Evolutionary conservation across 2,329 filamentous ascomycete species (phyloP).

Genomic region (Neonectria magnoliae): DNA sequence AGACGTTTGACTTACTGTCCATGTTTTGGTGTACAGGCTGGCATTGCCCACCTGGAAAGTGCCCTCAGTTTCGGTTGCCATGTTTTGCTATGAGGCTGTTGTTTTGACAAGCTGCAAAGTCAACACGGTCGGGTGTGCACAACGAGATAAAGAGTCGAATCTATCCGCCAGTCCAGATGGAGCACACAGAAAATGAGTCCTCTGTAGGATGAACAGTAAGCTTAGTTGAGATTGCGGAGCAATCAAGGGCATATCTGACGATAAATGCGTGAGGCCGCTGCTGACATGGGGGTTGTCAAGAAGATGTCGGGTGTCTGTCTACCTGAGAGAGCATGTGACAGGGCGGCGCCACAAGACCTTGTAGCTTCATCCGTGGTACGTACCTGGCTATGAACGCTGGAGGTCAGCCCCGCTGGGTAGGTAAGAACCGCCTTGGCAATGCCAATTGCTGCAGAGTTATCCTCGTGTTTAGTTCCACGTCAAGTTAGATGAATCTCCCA

Average conservation of each 20-base stretch:
- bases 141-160: neutral
- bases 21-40: conserved; percentile 66
- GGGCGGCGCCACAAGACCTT: conserved; percentile 6
- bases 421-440: neutral
- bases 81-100: conserved; percentile 26
- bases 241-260: neutral
- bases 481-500: neutral
- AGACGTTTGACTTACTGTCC: conserved; percentile 58
- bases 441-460: neutral
- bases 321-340: conserved; percentile 15
- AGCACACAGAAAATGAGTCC: neutral
- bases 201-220: neutral
- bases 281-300: neutral
- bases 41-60: conserved; percentile 57
- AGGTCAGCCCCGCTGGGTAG: neutral
- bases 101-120: neutral
- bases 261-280: neutral
- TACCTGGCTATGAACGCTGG: neutral
- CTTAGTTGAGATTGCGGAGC: neutral
- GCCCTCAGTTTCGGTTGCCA: conserved; percentile 59
- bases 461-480: neutral
- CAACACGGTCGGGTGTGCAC: neutral
- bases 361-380: neutral
- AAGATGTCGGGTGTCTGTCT: neutral
- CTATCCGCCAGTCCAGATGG: neutral